Percentiles rank a stretch among this genome's conserved stretches.
Conservation (phyloP, 192 early-diverging fungal genomes). For the Cetraspora pellucida region DNA sequence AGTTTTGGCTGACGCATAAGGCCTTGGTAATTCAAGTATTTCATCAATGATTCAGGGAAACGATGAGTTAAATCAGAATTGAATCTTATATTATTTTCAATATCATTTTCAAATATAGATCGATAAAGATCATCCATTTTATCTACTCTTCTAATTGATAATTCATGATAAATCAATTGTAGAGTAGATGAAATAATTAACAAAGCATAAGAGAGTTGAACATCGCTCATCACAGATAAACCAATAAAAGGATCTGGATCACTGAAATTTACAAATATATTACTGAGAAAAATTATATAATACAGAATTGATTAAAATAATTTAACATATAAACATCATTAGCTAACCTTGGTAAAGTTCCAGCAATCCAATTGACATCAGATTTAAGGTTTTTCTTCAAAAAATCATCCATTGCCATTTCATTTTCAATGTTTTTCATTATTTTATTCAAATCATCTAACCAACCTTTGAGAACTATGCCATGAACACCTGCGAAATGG, state of each 20-base stretch:
- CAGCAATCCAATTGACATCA: constrained; percentile 21
- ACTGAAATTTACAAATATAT: neutral
- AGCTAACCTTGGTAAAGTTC: constrained; percentile 13
- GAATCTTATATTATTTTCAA: neutral
- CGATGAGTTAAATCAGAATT: neutral
- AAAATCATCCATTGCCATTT: neutral
- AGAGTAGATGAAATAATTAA: constrained; percentile 1
- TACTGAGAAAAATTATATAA: neutral
- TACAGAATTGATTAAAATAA: no score
- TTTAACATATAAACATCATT: no score
- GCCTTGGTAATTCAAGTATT: neutral
- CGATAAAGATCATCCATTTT: neutral
- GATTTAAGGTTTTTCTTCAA: constrained; percentile 6
- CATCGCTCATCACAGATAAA: neutral
- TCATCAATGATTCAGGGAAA: neutral
- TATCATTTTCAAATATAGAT: neutral
- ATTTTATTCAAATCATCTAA: constrained; percentile 40
- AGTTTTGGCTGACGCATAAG: constrained; percentile 2
- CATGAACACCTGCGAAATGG: constrained; percentile 71
- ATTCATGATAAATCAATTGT: neutral
- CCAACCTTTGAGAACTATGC: constrained; percentile 63
- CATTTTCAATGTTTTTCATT: constrained; percentile 1
- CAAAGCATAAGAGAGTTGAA: neutral
- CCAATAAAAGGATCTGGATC: constrained; percentile 30
- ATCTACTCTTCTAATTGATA: neutral